Conservation (phyloP, 495 filamentous ascomycete species). For the Hyphodiscus hymeniophilus region DNA sequence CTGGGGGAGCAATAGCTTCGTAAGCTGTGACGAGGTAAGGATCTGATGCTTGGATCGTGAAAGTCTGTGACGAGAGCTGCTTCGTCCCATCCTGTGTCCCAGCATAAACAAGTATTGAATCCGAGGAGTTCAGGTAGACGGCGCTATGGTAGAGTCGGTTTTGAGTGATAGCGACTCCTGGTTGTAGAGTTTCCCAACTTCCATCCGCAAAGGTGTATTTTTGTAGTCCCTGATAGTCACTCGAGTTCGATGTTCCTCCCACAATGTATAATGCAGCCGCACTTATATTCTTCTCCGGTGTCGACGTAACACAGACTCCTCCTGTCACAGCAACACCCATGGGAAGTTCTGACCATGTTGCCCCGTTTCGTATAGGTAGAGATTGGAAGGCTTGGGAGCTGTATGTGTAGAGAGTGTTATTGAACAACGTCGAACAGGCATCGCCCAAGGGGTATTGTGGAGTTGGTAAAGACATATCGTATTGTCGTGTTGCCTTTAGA, state of each 20-base stretch:
- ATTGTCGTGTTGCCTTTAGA: constrained; percentile 2
- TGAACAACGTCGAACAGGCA: constrained; percentile 74
- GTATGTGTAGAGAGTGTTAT: constrained; percentile 82
- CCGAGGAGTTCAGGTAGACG: constrained; percentile 60
- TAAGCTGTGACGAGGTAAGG: constrained; percentile 52
- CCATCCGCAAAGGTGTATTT: constrained; percentile 68
- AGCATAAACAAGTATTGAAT: constrained; percentile 73
- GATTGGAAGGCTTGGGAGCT: constrained; percentile 57
- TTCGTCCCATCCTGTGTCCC: constrained; percentile 53
- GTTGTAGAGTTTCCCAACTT: constrained; percentile 63
- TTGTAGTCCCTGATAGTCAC: constrained; percentile 70
- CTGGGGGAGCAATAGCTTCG: constrained; percentile 48
- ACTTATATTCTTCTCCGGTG: constrained; percentile 42
- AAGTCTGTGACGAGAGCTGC: constrained; percentile 62
- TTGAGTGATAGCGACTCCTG: constrained; percentile 46
- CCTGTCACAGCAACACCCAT: constrained; percentile 61
- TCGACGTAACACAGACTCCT: constrained; percentile 68
- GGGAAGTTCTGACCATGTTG: constrained; percentile 57
- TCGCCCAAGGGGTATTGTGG: constrained; percentile 59
- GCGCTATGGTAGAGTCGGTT: constrained; percentile 69
- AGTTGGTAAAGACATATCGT: constrained; percentile 52
- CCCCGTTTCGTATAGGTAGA: constrained; percentile 57
- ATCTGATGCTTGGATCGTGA: constrained; percentile 52
- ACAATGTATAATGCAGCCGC: constrained; percentile 65
- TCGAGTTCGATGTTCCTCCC: constrained; percentile 53